Evolutionary conservation across 108 stramenopile genomes (phyloP), one percentile per base, ranked within the genome.

Genomic region (Cylindrotheca closterium): DNA sequence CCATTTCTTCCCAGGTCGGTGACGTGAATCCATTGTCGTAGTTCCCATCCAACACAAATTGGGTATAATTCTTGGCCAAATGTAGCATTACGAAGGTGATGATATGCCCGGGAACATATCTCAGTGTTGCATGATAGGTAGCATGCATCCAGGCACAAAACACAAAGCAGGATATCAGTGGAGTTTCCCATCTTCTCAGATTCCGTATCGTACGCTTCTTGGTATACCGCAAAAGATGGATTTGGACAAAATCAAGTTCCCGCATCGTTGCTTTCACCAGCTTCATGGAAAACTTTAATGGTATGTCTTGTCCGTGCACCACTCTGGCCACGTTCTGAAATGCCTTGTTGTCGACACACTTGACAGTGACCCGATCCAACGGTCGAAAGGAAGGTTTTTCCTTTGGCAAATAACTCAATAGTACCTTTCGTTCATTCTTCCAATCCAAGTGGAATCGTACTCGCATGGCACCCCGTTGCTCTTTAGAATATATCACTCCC

Each of bases 361-460:
- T 25, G 18, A 78, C 67, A 29, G 77, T 78, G 17, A 54, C 52
- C 57, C 54, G 12, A 23, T 72, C 51, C 12, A 27, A 21, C 18
- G 67, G 67, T 26, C 32, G 3, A 30, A 22, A 30, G 10, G 55
- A n/a, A 7, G 22, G 55, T 15, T 50, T 48, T 22, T 47, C 1
- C 22, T 22, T 64, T 22, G 83, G 79, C 28, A 63, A 33, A 30
- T 84, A 84, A 23, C 79, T 80, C n/a, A 84, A 46, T 17, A 84
- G 26, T 30, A 70, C 83, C 45, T 63, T 64, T 28, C 65, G 46
- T 55, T 84, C 82, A 60, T 71, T 59, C 12, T 70, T 46, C 82
- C 82, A 84, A 21, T 80, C 75, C 28, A 84, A 30, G 21, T 77
- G 76, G 30, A 78, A 71, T 50, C 82, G 63, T 22, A 80, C 68